Evolutionary conservation across 257 asterid species (phyloP).

Genomic region (Thymus mandschuricus): DNA sequence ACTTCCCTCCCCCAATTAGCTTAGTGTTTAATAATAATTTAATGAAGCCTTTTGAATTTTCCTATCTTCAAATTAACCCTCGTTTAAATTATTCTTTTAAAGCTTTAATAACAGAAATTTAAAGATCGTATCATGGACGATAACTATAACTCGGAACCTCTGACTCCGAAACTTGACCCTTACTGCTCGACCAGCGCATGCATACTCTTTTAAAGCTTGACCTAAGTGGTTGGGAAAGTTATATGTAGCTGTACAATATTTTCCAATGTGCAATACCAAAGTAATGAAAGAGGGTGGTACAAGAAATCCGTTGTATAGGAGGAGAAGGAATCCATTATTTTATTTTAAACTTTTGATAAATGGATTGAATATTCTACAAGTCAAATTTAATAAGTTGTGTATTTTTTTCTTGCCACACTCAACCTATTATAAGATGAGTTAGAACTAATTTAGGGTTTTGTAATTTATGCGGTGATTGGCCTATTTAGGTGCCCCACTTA

Average conservation of each 20-base stretch:
- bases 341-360: no score
- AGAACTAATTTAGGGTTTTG: background rate
- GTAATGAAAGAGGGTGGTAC: background rate
- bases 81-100: no score
- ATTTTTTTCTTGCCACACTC: conserved; percentile 28
- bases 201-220: no score
- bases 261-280: background rate
- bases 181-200: no score
- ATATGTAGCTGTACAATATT: no score
- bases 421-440: conserved; percentile 13
- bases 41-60: background rate
- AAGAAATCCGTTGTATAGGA: conserved; percentile 21
- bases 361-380: background rate
- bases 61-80: no score
- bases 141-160: no score
- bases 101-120: no score
- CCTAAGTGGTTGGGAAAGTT: no score
- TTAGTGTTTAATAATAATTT: no score
- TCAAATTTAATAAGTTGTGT: background rate
- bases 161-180: no score
- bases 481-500: conserved; percentile 35
- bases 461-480: conserved; percentile 15
- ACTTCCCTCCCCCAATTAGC: background rate
- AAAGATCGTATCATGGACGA: no score
- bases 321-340: conserved; percentile 22